These are phyloP conservation scores for Medicago ruthenica DNA, from an alignment of 306 rosid genomes.

Conservation along the genomic window DNA sequence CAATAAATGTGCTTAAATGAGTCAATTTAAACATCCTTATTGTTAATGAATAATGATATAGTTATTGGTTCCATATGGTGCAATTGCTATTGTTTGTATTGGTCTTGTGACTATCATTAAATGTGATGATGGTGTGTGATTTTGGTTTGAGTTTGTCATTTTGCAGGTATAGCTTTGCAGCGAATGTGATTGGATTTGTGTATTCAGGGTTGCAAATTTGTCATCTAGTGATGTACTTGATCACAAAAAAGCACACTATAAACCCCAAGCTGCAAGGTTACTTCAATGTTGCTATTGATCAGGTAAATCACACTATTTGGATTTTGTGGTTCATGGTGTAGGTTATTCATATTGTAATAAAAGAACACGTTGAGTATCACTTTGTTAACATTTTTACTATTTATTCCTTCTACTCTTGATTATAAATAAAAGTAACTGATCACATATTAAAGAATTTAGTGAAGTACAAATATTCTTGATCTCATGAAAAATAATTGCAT, in stretches of 20 bases:
- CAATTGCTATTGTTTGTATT: neutral
- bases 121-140: neutral
- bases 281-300: constrained; percentile 74
- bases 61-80: neutral
- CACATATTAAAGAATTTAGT: neutral
- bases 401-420: neutral
- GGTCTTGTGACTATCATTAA: neutral
- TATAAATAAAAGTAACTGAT: neutral
- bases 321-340: too few species aligned
- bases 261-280: constrained; percentile 49
- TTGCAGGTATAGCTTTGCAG: constrained; percentile 66
- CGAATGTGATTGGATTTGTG: constrained; percentile 68
- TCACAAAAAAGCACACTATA: constrained; percentile 53
- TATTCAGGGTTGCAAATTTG: constrained; percentile 69
- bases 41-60: neutral
- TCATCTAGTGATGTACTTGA: constrained; percentile 52
- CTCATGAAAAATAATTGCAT: too few species aligned
- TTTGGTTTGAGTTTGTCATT: neutral
- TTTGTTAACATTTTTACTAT: neutral
- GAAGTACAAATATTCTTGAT: too few species aligned
- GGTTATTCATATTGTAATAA: constrained; percentile 15
- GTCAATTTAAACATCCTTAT: neutral
- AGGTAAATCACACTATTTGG: constrained; percentile 50
- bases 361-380: neutral
- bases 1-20: neutral